A percentile compares a stretch with the other conserved stretches of the same genome.
Evolutionary conservation across 768 basidiomycete species (phyloP).

Genomic region (Leccinum barrowsii): DNA sequence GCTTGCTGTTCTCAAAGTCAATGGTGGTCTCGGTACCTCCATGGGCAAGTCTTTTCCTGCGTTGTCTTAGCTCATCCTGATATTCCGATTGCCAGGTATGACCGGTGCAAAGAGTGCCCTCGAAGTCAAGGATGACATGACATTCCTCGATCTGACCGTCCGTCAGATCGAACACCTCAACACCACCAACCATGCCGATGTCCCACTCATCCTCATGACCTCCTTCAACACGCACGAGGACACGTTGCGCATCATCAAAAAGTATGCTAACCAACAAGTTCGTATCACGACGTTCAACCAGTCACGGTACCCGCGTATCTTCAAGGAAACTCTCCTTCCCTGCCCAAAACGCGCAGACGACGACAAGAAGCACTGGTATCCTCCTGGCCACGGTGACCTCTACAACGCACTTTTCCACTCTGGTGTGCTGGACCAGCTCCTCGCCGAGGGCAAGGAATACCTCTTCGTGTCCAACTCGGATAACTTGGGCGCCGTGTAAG

Average conservation of each 20-base stretch:
- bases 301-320: conserved; percentile 71
- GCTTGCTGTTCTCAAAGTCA: conserved; percentile 75
- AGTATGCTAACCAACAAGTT: conserved; percentile 76
- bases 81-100: conserved; percentile 37
- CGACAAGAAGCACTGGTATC: conserved; percentile 74
- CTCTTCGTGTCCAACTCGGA: conserved; percentile 78
- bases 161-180: conserved; percentile 70
- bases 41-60: conserved; percentile 38
- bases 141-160: conserved; percentile 63
- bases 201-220: conserved; percentile 79
- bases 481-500: conserved; percentile 65
- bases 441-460: conserved; percentile 72
- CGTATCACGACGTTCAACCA: conserved; percentile 71
- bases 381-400: conserved; percentile 73
- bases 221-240: conserved; percentile 81
- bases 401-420: conserved; percentile 71
- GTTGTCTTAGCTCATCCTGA: not conserved
- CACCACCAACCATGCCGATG: conserved; percentile 56
- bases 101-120: conserved; percentile 67
- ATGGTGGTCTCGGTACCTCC: conserved; percentile 70
- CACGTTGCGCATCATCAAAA: conserved; percentile 74
- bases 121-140: conserved; percentile 72
- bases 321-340: conserved; percentile 64
- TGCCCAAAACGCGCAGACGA: conserved; percentile 52
- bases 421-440: conserved; percentile 68